These are phyloP conservation scores for Candida silvatica DNA, from an alignment of 805 yeast genomes.

Conservation along the genomic window DNA sequence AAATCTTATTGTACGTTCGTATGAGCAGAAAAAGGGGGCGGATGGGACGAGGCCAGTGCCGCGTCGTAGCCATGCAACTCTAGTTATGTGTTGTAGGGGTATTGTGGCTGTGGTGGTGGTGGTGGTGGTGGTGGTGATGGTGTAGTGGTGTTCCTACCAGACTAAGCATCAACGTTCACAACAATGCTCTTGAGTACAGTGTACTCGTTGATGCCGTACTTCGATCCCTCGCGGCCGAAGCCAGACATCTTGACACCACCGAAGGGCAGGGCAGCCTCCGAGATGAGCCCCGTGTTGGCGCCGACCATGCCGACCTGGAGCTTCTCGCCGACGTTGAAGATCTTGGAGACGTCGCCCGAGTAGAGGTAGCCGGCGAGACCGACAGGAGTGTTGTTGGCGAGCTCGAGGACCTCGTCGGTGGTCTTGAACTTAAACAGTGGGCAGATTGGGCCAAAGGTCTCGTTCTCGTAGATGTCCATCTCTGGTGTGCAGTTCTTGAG, in stretches of 20 bases:
- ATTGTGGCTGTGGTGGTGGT: background rate
- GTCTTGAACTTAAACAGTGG: conserved; percentile 47
- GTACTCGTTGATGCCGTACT: conserved; percentile 66
- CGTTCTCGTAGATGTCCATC: conserved; percentile 53
- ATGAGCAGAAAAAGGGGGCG: too few species aligned
- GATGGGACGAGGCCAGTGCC: too few species aligned
- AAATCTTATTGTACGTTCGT: too few species aligned
- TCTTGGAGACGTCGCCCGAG: conserved; percentile 41
- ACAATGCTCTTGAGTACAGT: conserved; percentile 54
- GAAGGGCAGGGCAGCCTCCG: conserved; percentile 55
- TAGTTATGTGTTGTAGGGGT: too few species aligned
- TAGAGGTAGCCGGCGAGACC: conserved; percentile 73
- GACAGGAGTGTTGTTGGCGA: conserved; percentile 53
- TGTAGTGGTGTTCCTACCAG: too few species aligned
- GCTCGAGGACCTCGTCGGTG: conserved; percentile 39
- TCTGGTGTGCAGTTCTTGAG: conserved; percentile 43
- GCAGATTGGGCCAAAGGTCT: conserved; percentile 76
- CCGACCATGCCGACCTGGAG: conserved; percentile 75
- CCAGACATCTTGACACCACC: conserved; percentile 74
- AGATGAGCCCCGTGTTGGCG: conserved; percentile 61
- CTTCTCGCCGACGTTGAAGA: conserved; percentile 49
- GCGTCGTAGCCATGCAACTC: too few species aligned
- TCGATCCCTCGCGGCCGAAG: conserved; percentile 71
- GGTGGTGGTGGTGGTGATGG: too few species aligned
- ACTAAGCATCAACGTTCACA: conserved; percentile 20